Base-by-base conservation (phyloP, 2,329 filamentous ascomycete genomes). In the Colletotrichum gigasporum region DNA sequence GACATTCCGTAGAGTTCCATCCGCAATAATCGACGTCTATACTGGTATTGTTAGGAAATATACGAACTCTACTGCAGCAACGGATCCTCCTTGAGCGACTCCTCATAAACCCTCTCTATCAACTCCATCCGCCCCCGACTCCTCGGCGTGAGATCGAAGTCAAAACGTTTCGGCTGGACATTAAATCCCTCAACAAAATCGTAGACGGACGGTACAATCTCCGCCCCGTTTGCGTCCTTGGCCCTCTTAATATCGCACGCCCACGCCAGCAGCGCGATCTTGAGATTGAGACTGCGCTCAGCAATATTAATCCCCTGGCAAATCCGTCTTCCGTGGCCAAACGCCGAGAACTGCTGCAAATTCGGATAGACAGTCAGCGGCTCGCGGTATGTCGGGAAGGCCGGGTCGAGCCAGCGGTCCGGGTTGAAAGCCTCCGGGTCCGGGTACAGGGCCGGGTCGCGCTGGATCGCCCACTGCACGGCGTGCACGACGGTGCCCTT, bases 261-360 rank as follows among this genome's bases (percentile, higher is more conserved):
- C 75, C 77, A 80, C 0, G 75, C 74, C 57, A 80, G 67, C 18
- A 76, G 73, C 24, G 78, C 78, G 67, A 79, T 75, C 32, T 76
- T 69, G 3, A 81, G 73, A 66, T 76, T 79, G 10, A 81, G 70
- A 35, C 78, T 76, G 65, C 79, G 75, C 54, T 81, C 78, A 0
- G 79, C 79, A 16, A 81, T 75, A 18, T 79, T 77, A 2, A 78
- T 67, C 4, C 79, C 79, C 50, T 79, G 80, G 37, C 80, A 82
- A 1, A 83, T 80, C 3, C 85, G 75, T 2, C 84, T 77, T 0
- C 85, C 85, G 68, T 84, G 87, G 2, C 85, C 86, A 67, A 88
- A 87, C 18, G 79, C 75, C 26, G 74, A 75, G 67, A 75, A 79
- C 30, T 82, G 80, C 24, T 73, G 69, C 4, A 80, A 73, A 20